A percentile compares a stretch with the other conserved stretches of the same genome.
phyloP scores from a whole-genome alignment of 345 rosid species.

The Cochlearia excelsa region DNA sequence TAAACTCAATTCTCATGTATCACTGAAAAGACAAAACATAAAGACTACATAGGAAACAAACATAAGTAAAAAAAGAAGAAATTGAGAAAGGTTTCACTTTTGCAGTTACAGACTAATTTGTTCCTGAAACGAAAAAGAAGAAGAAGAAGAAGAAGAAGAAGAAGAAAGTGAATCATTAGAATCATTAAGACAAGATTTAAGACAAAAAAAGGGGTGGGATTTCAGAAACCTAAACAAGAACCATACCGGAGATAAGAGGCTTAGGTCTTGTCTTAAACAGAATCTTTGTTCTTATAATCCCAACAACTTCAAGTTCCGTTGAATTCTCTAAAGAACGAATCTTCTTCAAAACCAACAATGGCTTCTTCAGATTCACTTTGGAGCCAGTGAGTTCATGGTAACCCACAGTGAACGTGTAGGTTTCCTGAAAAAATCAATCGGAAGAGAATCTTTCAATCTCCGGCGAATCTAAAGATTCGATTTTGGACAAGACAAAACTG shows the following conservation, averaged over 20 bases:
- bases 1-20: too few species aligned
- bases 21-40: constrained; percentile 3
- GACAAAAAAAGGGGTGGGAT: neutral
- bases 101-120: constrained; percentile 13
- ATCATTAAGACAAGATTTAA: neutral
- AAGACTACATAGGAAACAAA: neutral
- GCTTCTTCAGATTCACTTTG: constrained; percentile 59
- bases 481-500: neutral
- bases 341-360: constrained; percentile 72
- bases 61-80: neutral
- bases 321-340: constrained; percentile 37
- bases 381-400: constrained; percentile 71
- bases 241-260: constrained; percentile 69
- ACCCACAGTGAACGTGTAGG: constrained; percentile 74
- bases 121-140: constrained; percentile 23
- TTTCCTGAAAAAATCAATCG: constrained; percentile 44
- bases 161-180: neutral
- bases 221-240: constrained; percentile 12
- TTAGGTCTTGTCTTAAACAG: constrained; percentile 80
- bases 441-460: neutral
- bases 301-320: constrained; percentile 61
- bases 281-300: constrained; percentile 68
- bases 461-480: neutral
- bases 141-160: too few species aligned
- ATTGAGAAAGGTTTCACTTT: constrained; percentile 15